These are phyloP conservation scores for Dactylellina drechsleri DNA, from an alignment of 2,329 filamentous ascomycete species.

Conservation along the genomic window DNA sequence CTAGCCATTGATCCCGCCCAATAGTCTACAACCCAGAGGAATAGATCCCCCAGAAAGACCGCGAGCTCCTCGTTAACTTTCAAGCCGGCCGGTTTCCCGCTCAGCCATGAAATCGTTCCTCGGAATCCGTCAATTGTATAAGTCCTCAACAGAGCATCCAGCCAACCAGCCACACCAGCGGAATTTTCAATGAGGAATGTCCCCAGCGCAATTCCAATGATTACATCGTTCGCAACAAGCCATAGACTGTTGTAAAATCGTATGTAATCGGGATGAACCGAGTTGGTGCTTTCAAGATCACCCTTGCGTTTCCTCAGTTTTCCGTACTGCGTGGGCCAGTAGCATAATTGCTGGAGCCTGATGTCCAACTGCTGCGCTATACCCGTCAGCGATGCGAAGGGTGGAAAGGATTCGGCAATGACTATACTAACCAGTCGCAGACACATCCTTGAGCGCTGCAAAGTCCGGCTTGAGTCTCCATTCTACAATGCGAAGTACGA, in stretches of 20 bases:
- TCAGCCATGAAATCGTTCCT: constrained; percentile 91
- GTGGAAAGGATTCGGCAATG: constrained; percentile 15
- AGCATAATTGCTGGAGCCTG: constrained; percentile 95
- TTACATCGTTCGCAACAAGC: constrained; percentile 98
- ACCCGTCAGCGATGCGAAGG: constrained; percentile 38
- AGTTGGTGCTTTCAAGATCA: constrained; percentile 95
- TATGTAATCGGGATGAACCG: constrained; percentile 96
- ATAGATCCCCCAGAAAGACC: constrained; percentile 91
- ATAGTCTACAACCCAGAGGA: constrained; percentile 98
- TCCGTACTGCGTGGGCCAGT: constrained; percentile 97
- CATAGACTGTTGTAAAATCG: constrained; percentile 98
- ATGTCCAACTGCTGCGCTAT: constrained; percentile 94
- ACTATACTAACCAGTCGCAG: constrained; percentile 71
- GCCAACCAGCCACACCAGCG: constrained; percentile 75
- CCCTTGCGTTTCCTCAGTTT: constrained; percentile 88
- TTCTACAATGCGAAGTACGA: constrained; percentile 80
- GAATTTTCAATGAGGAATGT: constrained; percentile 98
- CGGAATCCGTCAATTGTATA: constrained; percentile 91
- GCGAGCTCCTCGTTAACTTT: constrained; percentile 96
- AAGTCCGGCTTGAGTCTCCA: constrained; percentile 82
- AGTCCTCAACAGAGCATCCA: constrained; percentile 74
- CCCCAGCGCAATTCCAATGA: constrained; percentile 94
- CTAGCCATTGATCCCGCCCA: constrained; percentile 71
- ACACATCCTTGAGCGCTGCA: constrained; percentile 91
- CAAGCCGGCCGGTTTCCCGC: constrained; percentile 92